Evolutionary conservation across 1,284 basidiomycete genomes (phyloP), one percentile per base, ranked within the genome.

Genomic region (Ustilago curta): DNA sequence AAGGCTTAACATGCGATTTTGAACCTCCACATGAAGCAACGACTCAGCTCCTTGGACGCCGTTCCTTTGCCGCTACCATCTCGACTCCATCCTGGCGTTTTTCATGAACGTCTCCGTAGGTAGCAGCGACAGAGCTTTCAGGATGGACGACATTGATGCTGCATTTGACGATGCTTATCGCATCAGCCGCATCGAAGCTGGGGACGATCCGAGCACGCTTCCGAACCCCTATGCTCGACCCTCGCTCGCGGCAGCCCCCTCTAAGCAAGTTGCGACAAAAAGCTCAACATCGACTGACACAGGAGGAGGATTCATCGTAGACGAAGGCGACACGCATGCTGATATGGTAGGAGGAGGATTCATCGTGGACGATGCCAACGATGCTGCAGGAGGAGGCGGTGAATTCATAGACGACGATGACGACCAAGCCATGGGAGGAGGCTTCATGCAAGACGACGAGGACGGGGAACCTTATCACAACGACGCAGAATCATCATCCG

Each of bases 111-210:
- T 18, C 23, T 2, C 23, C 16, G 11, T 21, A 29, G n/a, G 39
- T 2, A 35, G 18, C 52, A 29, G 3, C 27, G 16, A 31, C 8
- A 5, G 35, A 37, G 49, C 19, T 16, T 8, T 18, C 27, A 52
- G 44, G 31, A 71, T 68, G 59, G 50, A 58, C 23, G 47, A 65
- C 29, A 71, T 75, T 4, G 65, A 74, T 35, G 64, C 59, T 23
- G 76, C 76, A 5, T 79, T 79, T 60, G 71, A 74, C 29, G 77
- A 79, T 27, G 77, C 77, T 29, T 79, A 64, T 27, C 64, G 77
- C 8, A 69, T 68, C 3, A 23, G 55, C 16, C 54, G 70, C 4
- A 70, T 79, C 45, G 62, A 72, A 35, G 63, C 60, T 5, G 77
- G 77, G 8, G 68, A 79, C 23, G 71, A 79, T 53, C 59, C 70